Base-by-base conservation (phyloP, 2,329 filamentous ascomycete genomes). In the Penicillium sp. region DNA sequence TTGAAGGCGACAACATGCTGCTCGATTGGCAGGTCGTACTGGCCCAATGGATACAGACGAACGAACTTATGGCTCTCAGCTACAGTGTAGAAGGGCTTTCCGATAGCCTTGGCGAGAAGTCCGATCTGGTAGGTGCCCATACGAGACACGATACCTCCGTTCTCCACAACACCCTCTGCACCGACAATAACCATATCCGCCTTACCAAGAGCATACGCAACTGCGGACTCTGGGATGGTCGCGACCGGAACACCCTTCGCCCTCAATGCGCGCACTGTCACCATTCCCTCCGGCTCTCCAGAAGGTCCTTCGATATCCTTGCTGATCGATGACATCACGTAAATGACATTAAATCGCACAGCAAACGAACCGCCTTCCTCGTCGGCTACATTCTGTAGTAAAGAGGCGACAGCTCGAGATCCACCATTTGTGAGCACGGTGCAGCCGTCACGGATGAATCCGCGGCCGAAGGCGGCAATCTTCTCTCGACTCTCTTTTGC, bases 41-140 rank as follows among this genome's bases (percentile, higher is more conserved):
- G 91, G 59, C 88, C 86, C 22, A 94, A 77, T 1, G 93, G 90
- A 67, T 92, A 94, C 53, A 94, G 82, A 66, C 92, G 84, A 44
- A 95, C 91, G 70, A 99, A 97, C 77, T 99, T 99, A 80, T 99
- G 94, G 67, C 90, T 95, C 78, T 99, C 94, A 1, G 89, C 89
- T 5, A 94, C 92, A 18, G 96, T 92, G 68, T 95, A 96, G 65
- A 97, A 90, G 0, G 89, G 89, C 59, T 90, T 87, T 37, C 87
- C 85, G 58, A 83, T 82, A 14, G 83, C 83, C 66, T 87, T 87
- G 5, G 92, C 92, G 50, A 97, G 78, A 63, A 91, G 79, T 2
- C 90, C 92, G 64, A 97, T 88, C 77, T 96, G 92, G 65, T 90
- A 93, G 4, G 85, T 88, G 25, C 93, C 93, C 76, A 97, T 84